Evolutionary conservation across 371 early-diverging fungal species (phyloP).

Genomic region (Mortierella sp.): DNA sequence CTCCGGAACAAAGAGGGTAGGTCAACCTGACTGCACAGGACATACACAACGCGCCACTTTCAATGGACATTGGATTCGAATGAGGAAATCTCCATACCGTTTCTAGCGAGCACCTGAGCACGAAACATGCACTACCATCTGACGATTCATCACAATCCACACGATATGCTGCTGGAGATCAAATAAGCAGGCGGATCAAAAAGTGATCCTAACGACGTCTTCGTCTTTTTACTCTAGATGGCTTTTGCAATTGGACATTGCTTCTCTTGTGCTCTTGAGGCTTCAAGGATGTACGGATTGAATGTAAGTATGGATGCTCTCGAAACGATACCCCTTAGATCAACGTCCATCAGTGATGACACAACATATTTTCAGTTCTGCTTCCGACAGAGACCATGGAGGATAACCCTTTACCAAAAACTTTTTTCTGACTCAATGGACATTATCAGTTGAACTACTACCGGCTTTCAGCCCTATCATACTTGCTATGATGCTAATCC

Average conservation of each 20-base stretch:
- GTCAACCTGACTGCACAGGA: no score
- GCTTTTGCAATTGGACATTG: neutral
- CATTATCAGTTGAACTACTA: neutral
- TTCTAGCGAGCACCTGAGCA: slow-evolving; percentile 57
- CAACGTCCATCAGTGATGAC: slow-evolving; percentile 38
- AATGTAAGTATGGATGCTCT: slow-evolving; percentile 2
- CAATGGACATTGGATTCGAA: slow-evolving; percentile 26
- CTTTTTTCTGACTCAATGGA: slow-evolving; percentile 37
- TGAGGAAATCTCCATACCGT: slow-evolving; percentile 56
- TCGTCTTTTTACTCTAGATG: slow-evolving; percentile 1
- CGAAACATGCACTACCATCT: slow-evolving; percentile 58
- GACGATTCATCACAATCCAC: slow-evolving; percentile 48
- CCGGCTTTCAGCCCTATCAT: no score
- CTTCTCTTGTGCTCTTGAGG: neutral
- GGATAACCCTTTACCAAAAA: slow-evolving; percentile 51
- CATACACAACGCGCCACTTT: no score
- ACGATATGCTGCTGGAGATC: neutral
- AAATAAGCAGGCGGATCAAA: neutral
- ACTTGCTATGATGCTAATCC: no score
- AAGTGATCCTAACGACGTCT: slow-evolving; percentile 4
- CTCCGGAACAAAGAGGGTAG: no score
- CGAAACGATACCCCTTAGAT: neutral
- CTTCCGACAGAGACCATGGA: slow-evolving; percentile 56
- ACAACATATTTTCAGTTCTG: slow-evolving; percentile 53
- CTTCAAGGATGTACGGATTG: neutral